Evolutionary conservation across 495 filamentous ascomycete genomes (phyloP).

Genomic region (Haplographium delicatum): DNA sequence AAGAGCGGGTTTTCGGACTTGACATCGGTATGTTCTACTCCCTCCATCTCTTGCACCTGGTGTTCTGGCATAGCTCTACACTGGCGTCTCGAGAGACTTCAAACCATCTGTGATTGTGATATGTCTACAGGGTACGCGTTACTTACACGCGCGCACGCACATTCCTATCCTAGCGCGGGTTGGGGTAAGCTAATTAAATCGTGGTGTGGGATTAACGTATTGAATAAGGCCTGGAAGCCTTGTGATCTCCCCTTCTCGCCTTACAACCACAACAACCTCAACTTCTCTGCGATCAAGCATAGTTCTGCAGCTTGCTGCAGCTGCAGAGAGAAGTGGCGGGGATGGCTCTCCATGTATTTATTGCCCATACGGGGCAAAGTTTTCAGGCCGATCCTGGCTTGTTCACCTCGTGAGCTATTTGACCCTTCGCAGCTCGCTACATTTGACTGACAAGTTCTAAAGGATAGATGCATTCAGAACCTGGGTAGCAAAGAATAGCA

Average conservation of each 20-base stretch:
- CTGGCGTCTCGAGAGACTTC: too few relatives aligned
- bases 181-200: slow-evolving; percentile 1
- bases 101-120: too few relatives aligned
- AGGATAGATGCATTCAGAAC: slow-evolving; percentile 56
- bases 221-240: slow-evolving; percentile 2
- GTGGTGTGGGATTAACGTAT: slow-evolving; percentile 1
- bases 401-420: slow-evolving; percentile 58
- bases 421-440: background rate
- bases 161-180: background rate
- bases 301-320: slow-evolving; percentile 19
- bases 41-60: slow-evolving; percentile 18
- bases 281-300: background rate
- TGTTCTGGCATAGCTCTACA: background rate
- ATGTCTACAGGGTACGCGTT: too few relatives aligned
- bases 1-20: slow-evolving; percentile 37
- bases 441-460: background rate
- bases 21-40: slow-evolving; percentile 8
- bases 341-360: slow-evolving; percentile 77
- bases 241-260: slow-evolving; percentile 8
- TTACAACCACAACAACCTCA: background rate
- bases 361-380: slow-evolving; percentile 85
- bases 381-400: slow-evolving; percentile 64
- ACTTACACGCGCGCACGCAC: too few relatives aligned
- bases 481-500: slow-evolving; percentile 26
- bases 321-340: slow-evolving; percentile 24